phyloP scores from a whole-genome alignment of 345 rosid genomes.

The Ceriops tagal region DNA sequence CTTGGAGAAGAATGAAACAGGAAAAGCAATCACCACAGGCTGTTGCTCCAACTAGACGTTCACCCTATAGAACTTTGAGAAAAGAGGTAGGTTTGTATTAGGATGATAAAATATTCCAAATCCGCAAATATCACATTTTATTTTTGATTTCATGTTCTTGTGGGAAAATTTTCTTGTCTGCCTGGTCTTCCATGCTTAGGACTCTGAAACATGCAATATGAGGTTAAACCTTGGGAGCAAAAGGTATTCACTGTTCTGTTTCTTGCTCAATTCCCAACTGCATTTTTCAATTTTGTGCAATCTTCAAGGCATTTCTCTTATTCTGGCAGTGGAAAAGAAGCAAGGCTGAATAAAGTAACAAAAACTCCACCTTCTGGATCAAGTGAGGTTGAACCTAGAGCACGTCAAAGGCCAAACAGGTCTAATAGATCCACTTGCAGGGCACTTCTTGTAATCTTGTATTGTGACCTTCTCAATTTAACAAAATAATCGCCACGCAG shows the following conservation, averaged over 20 bases:
- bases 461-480: slow-evolving; percentile 1
- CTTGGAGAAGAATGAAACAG: slow-evolving; percentile 19
- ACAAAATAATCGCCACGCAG: slow-evolving; percentile 33
- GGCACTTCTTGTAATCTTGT: background rate
- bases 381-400: slow-evolving; percentile 37
- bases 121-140: background rate
- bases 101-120: background rate
- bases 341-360: slow-evolving; percentile 38
- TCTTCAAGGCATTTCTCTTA: slow-evolving; percentile 12
- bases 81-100: slow-evolving; percentile 28
- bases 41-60: slow-evolving; percentile 22
- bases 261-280: slow-evolving; percentile 10
- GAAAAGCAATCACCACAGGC: slow-evolving; percentile 30
- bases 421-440: slow-evolving; percentile 16
- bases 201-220: slow-evolving; percentile 32
- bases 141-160: background rate
- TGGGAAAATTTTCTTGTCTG: slow-evolving; percentile 5
- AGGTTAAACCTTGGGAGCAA: slow-evolving; percentile 33
- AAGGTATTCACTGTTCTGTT: slow-evolving; percentile 43
- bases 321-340: slow-evolving; percentile 44
- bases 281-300: slow-evolving; percentile 5
- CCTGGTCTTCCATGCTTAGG: slow-evolving; percentile 30
- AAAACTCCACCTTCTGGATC: slow-evolving; percentile 36
- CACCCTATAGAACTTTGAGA: slow-evolving; percentile 24
- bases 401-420: slow-evolving; percentile 48